Evolutionary conservation across 176 grass and related monocot genomes (phyloP), one percentile per base, ranked within the genome.

Genomic region (Poa annua): DNA sequence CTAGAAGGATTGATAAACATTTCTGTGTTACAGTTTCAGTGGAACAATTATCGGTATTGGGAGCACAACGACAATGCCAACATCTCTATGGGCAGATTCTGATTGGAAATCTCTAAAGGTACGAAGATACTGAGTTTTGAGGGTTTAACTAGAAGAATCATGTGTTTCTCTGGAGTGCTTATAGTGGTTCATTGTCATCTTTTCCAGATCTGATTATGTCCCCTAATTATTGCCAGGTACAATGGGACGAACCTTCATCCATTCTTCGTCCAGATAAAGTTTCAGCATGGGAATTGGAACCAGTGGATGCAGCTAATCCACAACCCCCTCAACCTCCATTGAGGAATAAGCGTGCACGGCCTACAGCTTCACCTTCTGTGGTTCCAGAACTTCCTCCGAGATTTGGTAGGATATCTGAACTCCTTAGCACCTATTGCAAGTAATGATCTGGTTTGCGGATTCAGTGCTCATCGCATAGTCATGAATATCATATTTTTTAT

Each of bases 101-200:
- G 91, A 93, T 59, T 98, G 96, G 96, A 89, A 93, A 88, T 98
- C 92, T 76, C 85, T 98, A 24, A 95, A 95, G 91, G 96, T 99
- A 79, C 63, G 49, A 75, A 52, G 11, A 44, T 74, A 86, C 81
- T 75, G 21, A 75, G 55, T 80, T 74, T 59, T 50, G 41, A 15
- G 3, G 13, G 11, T 66, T 57, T 29, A 80, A 75, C 50, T 77
- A 34, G 32, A 53, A 26, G 74, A 60, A 17, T 8, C 9, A 55
- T 24, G 34, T 36, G 24, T 72, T 13, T 77, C 39, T 32, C 24
- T 26, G 16, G 50, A 36, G 11, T 72, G 19, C 20, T 72, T 65
- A 3, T 47, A 10, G 57, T 33, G 19, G 12, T 88, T 55, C 41
- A 36, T 81, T 88, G 47, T 82, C 22, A 32, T 85, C 47, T 63